phyloP scores from a whole-genome alignment of 1,284 basidiomycete species.

The Moesziomyces parantarcticus region DNA sequence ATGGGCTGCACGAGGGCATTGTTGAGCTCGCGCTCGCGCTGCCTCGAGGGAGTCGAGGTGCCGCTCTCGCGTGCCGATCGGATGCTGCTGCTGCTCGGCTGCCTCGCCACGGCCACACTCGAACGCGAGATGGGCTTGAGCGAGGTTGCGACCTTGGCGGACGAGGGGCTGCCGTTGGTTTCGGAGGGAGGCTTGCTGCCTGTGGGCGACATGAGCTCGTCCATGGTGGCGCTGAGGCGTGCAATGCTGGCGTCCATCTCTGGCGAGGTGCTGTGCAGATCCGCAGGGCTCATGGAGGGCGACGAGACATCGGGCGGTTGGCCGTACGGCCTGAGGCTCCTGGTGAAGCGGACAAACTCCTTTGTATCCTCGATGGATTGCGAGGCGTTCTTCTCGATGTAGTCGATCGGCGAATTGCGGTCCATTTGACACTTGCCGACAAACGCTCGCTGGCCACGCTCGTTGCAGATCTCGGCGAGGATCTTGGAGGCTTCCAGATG shows the following conservation, averaged over 20 bases:
- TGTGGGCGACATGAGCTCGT: slow-evolving; percentile 52
- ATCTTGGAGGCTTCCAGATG: slow-evolving; percentile 84
- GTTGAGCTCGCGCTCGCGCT: slow-evolving; percentile 41
- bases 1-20: slow-evolving; percentile 80
- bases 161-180: slow-evolving; percentile 34
- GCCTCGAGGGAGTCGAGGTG: slow-evolving; percentile 40
- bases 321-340: slow-evolving; percentile 39
- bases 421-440: slow-evolving; percentile 96
- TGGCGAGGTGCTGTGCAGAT: slow-evolving; percentile 32
- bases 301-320: slow-evolving; percentile 47
- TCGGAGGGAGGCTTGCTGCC: slow-evolving; percentile 43
- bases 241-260: slow-evolving; percentile 62
- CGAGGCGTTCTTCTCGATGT: slow-evolving; percentile 73
- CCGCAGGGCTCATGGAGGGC: slow-evolving; percentile 45
- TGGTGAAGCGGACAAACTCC: slow-evolving; percentile 56
- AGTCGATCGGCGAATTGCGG: slow-evolving; percentile 77
- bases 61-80: slow-evolving; percentile 42
- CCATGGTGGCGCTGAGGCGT: slow-evolving; percentile 54
- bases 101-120: slow-evolving; percentile 20
- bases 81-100: slow-evolving; percentile 39
- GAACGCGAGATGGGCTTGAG: slow-evolving; percentile 16
- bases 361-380: slow-evolving; percentile 61
- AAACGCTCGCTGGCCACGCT: slow-evolving; percentile 84
- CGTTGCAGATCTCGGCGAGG: slow-evolving; percentile 80
- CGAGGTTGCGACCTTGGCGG: slow-evolving; percentile 21